phyloP scores from a whole-genome alignment of 495 filamentous ascomycete species.

The Parathielavia hyrcaniae region DNA sequence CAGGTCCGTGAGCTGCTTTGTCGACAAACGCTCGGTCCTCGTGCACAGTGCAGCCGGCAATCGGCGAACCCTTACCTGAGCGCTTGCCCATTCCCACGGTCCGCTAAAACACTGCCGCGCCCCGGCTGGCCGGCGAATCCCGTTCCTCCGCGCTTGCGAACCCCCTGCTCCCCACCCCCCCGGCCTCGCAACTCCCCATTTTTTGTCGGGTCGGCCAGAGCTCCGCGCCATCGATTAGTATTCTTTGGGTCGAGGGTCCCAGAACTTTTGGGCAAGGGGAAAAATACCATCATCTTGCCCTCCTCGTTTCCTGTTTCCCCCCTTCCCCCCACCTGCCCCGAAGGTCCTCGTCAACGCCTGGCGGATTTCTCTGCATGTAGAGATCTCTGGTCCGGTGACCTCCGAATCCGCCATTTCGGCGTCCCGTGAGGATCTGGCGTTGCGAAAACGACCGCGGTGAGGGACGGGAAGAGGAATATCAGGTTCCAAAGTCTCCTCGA shows the following conservation, averaged over 20 bases:
- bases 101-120: slow-evolving; percentile 23
- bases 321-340: slow-evolving; percentile 12
- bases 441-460: slow-evolving; percentile 15
- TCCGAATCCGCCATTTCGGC: slow-evolving; percentile 27
- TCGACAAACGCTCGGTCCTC: slow-evolving; percentile 4
- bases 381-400: slow-evolving; percentile 15
- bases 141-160: slow-evolving; percentile 16
- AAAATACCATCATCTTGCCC: slow-evolving; percentile 1
- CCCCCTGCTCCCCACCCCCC: slow-evolving; percentile 9
- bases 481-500: background rate
- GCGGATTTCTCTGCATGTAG: slow-evolving; percentile 28
- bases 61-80: slow-evolving; percentile 5
- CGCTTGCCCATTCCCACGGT: slow-evolving; percentile 14
- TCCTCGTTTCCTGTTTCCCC: slow-evolving; percentile 1
- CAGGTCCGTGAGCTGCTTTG: background rate
- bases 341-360: slow-evolving; percentile 15
- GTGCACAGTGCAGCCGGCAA: slow-evolving; percentile 11
- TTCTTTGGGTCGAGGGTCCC: slow-evolving; percentile 11
- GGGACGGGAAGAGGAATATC: slow-evolving; percentile 8
- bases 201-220: slow-evolving; percentile 14
- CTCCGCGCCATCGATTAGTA: background rate
- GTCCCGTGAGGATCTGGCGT: slow-evolving; percentile 27
- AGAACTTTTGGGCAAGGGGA: slow-evolving; percentile 12
- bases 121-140: slow-evolving; percentile 18
- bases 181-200: slow-evolving; percentile 22